Evolutionary conservation across 768 basidiomycete genomes (phyloP), one percentile per base, ranked within the genome.

Genomic region (Astraeus odoratus): DNA sequence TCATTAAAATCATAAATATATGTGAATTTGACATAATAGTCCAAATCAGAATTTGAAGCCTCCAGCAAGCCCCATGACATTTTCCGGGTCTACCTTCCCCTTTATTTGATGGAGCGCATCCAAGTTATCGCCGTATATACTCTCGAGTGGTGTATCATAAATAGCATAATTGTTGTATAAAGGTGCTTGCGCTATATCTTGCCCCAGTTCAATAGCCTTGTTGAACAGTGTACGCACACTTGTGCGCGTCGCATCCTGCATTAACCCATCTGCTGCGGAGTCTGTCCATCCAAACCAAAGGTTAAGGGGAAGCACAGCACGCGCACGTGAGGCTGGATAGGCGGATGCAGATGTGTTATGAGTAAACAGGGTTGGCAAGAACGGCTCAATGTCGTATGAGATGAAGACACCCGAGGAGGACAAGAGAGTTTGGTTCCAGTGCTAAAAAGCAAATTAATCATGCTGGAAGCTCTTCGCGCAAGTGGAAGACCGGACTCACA

Each of bases 141-240:
- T 40, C 31, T 66, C 56, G 24, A 79, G 34, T 1, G 76, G 70
- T 10, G 78, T 80, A 46, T 70, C 70, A 47, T 51, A 65, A 2
- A 76, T 61, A 2, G 79, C 79, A 51, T 80, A 81, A 53, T 83
- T 83, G n/a, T 68, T 63, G 52, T 83, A 83, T 29, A 67, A 44
- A 2, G 72, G 52, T 8, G 66, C 71, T 16, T 65, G 53, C 6
- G 48, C 54, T 15, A 69, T 47, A 39, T 65, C 56, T 52, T 76
- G 73, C 9, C 76, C 78, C 27, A 73, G 67, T 18, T 56, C 57
- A 5, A 67, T 49, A 1, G 73, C 75, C 13, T 69, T 63, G 19
- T 61, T 43, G 4, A 54, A 59, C 38, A 80, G 64, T 3, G 60
- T 61, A 0, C 53, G 61, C 0, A 67, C 61, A 44, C 67, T 74